Percentiles rank a stretch among this genome's conserved stretches.
phyloP scores from a whole-genome alignment of 1,139 yeast species.

The Lodderomyces parapsilosis region DNA sequence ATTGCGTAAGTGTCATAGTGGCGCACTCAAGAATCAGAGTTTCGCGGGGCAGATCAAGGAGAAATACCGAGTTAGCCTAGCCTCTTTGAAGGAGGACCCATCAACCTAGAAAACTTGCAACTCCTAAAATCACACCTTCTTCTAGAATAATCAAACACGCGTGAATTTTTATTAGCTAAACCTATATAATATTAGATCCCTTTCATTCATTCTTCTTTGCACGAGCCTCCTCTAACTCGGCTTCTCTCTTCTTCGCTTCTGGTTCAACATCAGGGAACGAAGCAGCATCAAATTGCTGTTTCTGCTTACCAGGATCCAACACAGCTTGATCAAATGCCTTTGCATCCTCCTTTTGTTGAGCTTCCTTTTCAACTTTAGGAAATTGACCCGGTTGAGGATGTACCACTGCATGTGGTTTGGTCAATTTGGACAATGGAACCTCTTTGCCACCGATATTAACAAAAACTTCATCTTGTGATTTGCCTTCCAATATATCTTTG shows the following conservation, averaged over 20 bases:
- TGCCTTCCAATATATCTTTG: conserved; percentile 15
- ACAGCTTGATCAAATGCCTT: conserved; percentile 11
- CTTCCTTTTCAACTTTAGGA: conserved; percentile 28
- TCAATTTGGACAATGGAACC: conserved; percentile 38
- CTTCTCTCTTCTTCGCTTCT: conserved; percentile 29
- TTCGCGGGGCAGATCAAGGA: no score
- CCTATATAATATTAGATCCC: neutral
- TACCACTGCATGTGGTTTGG: conserved; percentile 44
- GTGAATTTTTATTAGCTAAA: neutral
- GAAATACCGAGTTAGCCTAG: no score
- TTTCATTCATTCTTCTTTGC: conserved; percentile 5
- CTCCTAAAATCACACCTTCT: neutral
- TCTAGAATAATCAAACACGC: neutral
- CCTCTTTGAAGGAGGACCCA: no score
- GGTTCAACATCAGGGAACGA: conserved; percentile 28
- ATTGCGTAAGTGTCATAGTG: no score
- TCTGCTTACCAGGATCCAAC: conserved; percentile 27
- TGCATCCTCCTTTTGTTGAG: conserved; percentile 23
- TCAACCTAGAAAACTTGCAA: no score
- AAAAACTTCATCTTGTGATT: conserved; percentile 22
- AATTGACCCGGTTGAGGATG: conserved; percentile 18
- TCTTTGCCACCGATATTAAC: conserved; percentile 36
- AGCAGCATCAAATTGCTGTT: conserved; percentile 22
- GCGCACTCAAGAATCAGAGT: no score
- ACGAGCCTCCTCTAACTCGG: conserved; percentile 14